Conservation (phyloP, 1,139 yeast genomes). For the Suhomyces maxii region DNA sequence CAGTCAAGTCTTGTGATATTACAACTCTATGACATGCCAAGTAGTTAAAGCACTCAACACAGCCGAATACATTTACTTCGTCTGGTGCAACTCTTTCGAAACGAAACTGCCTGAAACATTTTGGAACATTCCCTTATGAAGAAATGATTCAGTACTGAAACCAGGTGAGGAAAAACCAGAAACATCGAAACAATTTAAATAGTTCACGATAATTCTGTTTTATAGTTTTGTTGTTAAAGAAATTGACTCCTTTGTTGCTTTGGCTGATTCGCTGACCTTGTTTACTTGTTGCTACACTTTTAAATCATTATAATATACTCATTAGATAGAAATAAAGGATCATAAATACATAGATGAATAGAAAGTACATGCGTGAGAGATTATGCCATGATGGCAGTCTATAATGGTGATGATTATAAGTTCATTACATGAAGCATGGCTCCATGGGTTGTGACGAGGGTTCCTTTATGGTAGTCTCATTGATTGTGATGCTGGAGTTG, state of each 20-base stretch:
- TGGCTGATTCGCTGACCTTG: no score
- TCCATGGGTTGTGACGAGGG: neutral
- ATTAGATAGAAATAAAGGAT: neutral
- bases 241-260: no score
- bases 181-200: neutral
- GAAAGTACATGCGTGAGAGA: neutral
- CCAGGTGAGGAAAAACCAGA: neutral
- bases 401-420: neutral
- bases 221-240: no score
- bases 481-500: neutral
- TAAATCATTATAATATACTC: neutral
- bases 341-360: conserved; percentile 2
- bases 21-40: no score
- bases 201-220: neutral
- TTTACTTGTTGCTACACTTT: neutral
- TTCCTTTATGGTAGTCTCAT: no score
- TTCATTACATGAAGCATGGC: neutral
- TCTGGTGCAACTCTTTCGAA: no score
- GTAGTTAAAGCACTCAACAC: no score
- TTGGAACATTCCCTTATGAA: neutral
- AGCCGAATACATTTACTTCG: no score
- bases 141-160: neutral
- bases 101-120: neutral
- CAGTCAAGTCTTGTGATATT: no score
- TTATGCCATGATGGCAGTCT: neutral